Evolutionary conservation across 495 filamentous ascomycete genomes (phyloP), one percentile per base, ranked within the genome.

Genomic region (Aspergillus ellipticus): DNA sequence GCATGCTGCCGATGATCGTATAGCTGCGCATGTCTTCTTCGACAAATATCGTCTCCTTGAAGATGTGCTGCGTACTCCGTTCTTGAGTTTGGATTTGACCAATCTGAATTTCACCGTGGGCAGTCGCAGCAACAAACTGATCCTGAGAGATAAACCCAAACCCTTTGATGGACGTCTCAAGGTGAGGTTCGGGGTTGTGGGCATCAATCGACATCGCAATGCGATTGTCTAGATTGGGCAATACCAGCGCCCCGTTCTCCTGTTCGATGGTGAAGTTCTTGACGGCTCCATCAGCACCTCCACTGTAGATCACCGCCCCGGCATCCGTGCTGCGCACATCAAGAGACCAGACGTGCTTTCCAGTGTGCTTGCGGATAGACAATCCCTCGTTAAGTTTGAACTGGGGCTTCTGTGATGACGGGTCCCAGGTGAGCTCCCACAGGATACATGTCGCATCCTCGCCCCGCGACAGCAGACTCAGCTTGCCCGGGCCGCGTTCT

Each of bases 311-410:
- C 0, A 82, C 49, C 10, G 61, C 66, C 6, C 68, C 56, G 26
- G 63, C 55, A 7, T 58, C 58, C 6, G 49, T 51, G 13, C 31
- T 58, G n/a, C 60, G 58, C 8, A 87, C 63, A 10, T 82, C 83
- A 22, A 82, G 70, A 1, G 90, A 86, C 91, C 92, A 97, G n/a
- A 97, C 85, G 63, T 96, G 89, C 67, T 97, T 97, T 26, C 94
- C 93, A 26, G 71, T 75, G 65, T 98, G 94, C 46, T 79, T 83
- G 16, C 75, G 70, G 35, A 79, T 78, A 11, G 79, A 82, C 2
- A 72, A 66, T 9, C 74, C 67, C 22, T 87, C 77, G 7, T 53
- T 71, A 29, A 94, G 69, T 2, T 71, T 53, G 56, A 76, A 76
- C 9, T 55, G 41, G 22, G 53, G 33, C 20, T 59, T 33, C n/a